phyloP scores from a whole-genome alignment of 768 basidiomycete genomes.

The Ephemerocybe angulata region DNA sequence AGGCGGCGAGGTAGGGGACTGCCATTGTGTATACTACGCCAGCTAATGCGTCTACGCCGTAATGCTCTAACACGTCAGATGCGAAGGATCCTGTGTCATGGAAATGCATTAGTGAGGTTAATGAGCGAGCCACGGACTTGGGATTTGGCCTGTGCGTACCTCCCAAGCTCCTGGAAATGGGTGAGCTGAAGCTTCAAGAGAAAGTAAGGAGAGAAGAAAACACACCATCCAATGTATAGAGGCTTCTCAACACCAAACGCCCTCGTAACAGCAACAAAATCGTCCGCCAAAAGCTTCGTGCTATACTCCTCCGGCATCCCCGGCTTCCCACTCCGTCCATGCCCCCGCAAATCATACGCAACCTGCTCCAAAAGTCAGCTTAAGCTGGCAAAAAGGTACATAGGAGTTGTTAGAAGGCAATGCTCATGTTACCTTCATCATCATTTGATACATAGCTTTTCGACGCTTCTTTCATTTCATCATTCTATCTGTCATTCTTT shows the following conservation, averaged over 20 bases:
- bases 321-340: conserved; percentile 34
- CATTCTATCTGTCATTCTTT: too few species aligned
- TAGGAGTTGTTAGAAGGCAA: too few species aligned
- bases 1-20: not conserved
- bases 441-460: too few species aligned
- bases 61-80: not conserved
- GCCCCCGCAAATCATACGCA: conserved; percentile 30
- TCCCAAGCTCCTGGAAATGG: not conserved
- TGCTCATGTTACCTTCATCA: too few species aligned
- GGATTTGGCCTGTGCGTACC: not conserved
- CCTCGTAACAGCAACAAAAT: conserved; percentile 28
- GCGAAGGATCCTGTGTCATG: not conserved
- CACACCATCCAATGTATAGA: too few species aligned
- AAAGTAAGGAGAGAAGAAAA: too few species aligned
- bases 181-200: conserved; percentile 24
- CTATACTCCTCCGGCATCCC: conserved; percentile 21
- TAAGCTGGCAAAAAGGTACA: too few species aligned
- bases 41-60: not conserved
- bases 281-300: conserved; percentile 28
- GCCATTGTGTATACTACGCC: not conserved
- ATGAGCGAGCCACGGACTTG: not conserved
- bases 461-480: too few species aligned
- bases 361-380: too few species aligned
- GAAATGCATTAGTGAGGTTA: not conserved
- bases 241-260: conserved; percentile 30